Evolutionary conservation across 208 protist genomes (phyloP).

Genomic region (Sergeia podlipaevii): DNA sequence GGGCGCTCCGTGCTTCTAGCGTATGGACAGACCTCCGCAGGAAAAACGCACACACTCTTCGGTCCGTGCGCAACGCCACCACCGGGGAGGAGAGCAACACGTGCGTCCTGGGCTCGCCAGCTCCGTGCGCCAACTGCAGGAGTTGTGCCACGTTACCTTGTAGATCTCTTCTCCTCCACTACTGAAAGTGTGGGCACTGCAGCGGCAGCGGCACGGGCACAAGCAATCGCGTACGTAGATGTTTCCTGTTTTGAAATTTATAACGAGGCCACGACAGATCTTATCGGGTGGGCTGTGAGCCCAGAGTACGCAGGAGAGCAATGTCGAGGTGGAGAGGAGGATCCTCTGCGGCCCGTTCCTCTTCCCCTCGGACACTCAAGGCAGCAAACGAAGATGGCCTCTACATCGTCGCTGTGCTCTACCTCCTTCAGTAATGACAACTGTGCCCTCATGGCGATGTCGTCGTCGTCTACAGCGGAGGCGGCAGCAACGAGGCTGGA

Average conservation of each 20-base stretch:
- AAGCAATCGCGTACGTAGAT: conserved; percentile 28
- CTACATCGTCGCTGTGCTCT: too few species aligned
- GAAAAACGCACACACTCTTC: conserved; percentile 85
- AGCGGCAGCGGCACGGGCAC: too few species aligned
- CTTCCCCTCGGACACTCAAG: too few species aligned
- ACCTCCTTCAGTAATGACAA: too few species aligned
- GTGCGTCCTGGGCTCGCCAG: neutral
- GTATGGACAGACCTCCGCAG: conserved; percentile 83
- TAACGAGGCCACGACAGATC: conserved; percentile 68
- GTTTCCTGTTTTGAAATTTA: conserved; percentile 77
- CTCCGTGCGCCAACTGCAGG: conserved; percentile 15
- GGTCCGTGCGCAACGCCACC: conserved; percentile 10
- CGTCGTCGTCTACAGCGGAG: too few species aligned
- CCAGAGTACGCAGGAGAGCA: too few species aligned
- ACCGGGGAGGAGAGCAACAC: neutral
- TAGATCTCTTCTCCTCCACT: conserved; percentile 44
- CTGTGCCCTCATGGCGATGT: too few species aligned
- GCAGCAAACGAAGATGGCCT: too few species aligned
- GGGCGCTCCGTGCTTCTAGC: conserved; percentile 39
- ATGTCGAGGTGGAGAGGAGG: neutral
- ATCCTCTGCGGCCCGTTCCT: too few species aligned
- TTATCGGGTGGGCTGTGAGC: conserved; percentile 49
- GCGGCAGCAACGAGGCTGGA: too few species aligned
- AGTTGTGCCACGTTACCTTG: conserved; percentile 55
- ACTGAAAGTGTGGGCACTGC: too few species aligned